Percentiles rank a stretch among this genome's conserved stretches.
phyloP scores from a whole-genome alignment of 805 yeast species.

The Danielia reshetovae region DNA sequence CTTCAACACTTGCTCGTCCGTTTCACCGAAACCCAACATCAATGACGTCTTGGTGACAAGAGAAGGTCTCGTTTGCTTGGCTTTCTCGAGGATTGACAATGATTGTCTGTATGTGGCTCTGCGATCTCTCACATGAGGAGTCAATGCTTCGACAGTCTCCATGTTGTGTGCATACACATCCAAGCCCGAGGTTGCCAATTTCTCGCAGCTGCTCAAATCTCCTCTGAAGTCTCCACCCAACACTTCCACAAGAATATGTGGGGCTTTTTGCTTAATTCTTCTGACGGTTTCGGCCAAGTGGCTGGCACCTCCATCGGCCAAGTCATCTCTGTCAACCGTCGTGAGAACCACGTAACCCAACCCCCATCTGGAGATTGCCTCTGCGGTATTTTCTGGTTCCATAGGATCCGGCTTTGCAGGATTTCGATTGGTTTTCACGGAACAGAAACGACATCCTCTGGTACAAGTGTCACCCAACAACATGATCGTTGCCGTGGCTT shows the following conservation, averaged over 20 bases:
- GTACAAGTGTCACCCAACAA: conserved; percentile 98
- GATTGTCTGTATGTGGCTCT: conserved; percentile 94
- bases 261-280: conserved; percentile 81
- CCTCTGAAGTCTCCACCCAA: conserved; percentile 96
- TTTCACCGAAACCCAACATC: conserved; percentile 96
- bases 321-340: conserved; percentile 95
- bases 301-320: conserved; percentile 86
- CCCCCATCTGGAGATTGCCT: conserved; percentile 96
- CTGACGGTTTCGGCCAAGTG: conserved; percentile 87
- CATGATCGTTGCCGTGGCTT: conserved; percentile 98
- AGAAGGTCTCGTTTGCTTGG: conserved; percentile 70
- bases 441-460: conserved; percentile 97
- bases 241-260: conserved; percentile 89
- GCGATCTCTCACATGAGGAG: conserved; percentile 94
- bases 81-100: conserved; percentile 69
- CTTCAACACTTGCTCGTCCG: conserved; percentile 80
- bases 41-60: conserved; percentile 89
- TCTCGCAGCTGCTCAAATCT: conserved; percentile 71
- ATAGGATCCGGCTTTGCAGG: conserved; percentile 91
- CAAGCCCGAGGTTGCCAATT: conserved; percentile 79
- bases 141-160: conserved; percentile 92
- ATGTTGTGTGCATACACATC: conserved; percentile 97
- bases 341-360: conserved; percentile 96
- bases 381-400: conserved; percentile 98
- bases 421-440: conserved; percentile 85